Conservation (phyloP, 192 early-diverging fungal species). For the Umbelopsis vinacea region DNA sequence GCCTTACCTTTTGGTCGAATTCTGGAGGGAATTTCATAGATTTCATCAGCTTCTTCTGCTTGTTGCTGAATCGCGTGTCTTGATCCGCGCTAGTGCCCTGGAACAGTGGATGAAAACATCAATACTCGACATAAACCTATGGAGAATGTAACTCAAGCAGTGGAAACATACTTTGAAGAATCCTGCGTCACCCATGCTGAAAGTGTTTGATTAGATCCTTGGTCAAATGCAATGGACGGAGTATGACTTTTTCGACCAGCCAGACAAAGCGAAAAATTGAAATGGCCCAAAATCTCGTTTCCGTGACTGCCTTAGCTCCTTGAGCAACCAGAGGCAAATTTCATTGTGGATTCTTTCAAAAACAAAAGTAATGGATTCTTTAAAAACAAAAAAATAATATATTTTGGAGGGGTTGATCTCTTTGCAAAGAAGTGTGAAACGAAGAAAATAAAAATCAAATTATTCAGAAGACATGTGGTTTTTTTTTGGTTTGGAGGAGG, state of each 20-base stretch:
- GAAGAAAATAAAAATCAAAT: too few species aligned
- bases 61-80: constrained; percentile 80
- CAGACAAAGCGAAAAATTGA: too few species aligned
- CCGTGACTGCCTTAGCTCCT: too few species aligned
- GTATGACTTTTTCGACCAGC: background rate
- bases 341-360: too few species aligned
- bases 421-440: too few species aligned
- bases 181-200: constrained; percentile 47
- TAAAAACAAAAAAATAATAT: too few species aligned
- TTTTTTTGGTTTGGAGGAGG: too few species aligned
- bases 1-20: constrained; percentile 71
- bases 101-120: background rate
- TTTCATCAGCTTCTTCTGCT: constrained; percentile 81
- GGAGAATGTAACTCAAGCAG: background rate
- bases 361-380: too few species aligned
- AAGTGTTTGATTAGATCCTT: background rate
- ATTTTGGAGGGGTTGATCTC: too few species aligned
- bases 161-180: constrained; percentile 46
- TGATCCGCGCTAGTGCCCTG: constrained; percentile 80
- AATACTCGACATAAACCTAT: background rate
- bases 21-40: constrained; percentile 81
- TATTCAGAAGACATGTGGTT: too few species aligned
- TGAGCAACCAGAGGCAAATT: too few species aligned
- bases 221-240: background rate
- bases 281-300: too few species aligned